A percentile compares a stretch with the other conserved stretches of the same genome.
Conservation (phyloP, 352 stramenopile genomes). For the Phytophthora hybrid region DNA sequence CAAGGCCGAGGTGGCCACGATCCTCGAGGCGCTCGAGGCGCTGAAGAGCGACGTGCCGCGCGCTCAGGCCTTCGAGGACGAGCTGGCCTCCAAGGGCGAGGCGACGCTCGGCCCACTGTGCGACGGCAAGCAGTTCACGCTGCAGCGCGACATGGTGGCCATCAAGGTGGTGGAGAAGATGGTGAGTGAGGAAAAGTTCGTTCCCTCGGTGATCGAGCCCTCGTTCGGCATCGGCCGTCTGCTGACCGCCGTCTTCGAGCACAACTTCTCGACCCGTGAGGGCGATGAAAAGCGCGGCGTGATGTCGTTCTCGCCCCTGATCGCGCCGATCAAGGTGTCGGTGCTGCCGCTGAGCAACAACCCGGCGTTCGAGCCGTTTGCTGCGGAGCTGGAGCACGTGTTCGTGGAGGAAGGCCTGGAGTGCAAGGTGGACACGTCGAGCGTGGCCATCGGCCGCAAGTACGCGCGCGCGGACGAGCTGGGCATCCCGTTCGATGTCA, state of each 20-base stretch:
- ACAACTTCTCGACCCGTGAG: conserved; percentile 98
- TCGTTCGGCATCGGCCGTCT: conserved; percentile 99
- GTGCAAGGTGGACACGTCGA: conserved; percentile 96
- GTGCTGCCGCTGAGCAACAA: conserved; percentile 95
- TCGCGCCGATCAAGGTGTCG: conserved; percentile 99
- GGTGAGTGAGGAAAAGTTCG: conserved; percentile 98
- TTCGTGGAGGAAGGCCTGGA: conserved; percentile 75
- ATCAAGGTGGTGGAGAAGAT: conserved; percentile 96
- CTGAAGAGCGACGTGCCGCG: conserved; percentile 93
- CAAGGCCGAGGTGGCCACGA: conserved; percentile 92
- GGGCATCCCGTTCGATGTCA: conserved; percentile 98
- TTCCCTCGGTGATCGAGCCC: conserved; percentile 99
- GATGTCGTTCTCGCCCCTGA: conserved; percentile 97
- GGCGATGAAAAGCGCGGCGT: conserved; percentile 97
- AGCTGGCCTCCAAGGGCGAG: conserved; percentile 91
- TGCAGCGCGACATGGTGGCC: conserved; percentile 96
- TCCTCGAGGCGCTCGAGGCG: conserved; percentile 75
- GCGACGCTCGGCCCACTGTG: conserved; percentile 90
- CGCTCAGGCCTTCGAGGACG: conserved; percentile 90
- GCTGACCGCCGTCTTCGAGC: conserved; percentile 98
- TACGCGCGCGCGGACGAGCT: conserved; percentile 98
- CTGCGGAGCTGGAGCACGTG: conserved; percentile 77
- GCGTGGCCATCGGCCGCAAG: conserved; percentile 95
- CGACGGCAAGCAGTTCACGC: conserved; percentile 89
- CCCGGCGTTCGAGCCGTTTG: conserved; percentile 83